These are phyloP conservation scores for Fusarium albidum DNA, from an alignment of 2,329 filamentous ascomycete species.

Conservation along the genomic window DNA sequence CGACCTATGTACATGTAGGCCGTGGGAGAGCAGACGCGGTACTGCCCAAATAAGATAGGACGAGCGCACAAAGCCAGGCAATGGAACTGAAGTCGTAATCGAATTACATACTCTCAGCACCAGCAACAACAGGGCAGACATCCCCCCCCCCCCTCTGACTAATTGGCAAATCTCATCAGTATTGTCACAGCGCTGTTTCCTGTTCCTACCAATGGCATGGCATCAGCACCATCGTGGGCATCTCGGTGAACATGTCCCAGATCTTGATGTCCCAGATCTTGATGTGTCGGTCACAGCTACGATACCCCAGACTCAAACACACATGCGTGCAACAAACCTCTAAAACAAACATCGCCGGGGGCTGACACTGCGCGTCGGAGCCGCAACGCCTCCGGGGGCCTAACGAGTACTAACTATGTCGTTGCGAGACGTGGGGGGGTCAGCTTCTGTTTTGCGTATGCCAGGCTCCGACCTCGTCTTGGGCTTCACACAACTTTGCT, in stretches of 20 bases:
- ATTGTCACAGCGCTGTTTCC: constrained; percentile 4
- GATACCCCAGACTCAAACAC: constrained; percentile 19
- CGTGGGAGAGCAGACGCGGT: constrained; percentile 12
- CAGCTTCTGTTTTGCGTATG: too few relatives aligned
- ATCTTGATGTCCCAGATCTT: constrained; percentile 30
- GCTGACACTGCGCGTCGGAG: constrained; percentile 26
- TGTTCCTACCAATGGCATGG: neutral
- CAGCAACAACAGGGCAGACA: constrained; percentile 19
- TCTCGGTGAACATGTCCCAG: constrained; percentile 15
- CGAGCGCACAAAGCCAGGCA: constrained; percentile 10
- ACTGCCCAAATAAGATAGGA: constrained; percentile 13
- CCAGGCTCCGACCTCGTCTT: too few relatives aligned
- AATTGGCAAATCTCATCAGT: constrained; percentile 11
- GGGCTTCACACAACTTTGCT: neutral
- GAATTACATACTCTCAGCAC: constrained; percentile 27
- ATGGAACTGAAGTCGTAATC: constrained; percentile 25
- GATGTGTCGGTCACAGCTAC: constrained; percentile 11
- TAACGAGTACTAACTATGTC: neutral
- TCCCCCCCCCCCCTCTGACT: constrained; percentile 11
- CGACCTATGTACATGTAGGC: neutral
- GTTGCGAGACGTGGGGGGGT: too few relatives aligned
- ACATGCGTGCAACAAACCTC: too few relatives aligned
- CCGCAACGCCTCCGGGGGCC: constrained; percentile 18
- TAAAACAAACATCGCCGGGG: neutral
- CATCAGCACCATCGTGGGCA: constrained; percentile 1